Conservation (phyloP, 768 basidiomycete genomes). For the Boletellus sp. region DNA sequence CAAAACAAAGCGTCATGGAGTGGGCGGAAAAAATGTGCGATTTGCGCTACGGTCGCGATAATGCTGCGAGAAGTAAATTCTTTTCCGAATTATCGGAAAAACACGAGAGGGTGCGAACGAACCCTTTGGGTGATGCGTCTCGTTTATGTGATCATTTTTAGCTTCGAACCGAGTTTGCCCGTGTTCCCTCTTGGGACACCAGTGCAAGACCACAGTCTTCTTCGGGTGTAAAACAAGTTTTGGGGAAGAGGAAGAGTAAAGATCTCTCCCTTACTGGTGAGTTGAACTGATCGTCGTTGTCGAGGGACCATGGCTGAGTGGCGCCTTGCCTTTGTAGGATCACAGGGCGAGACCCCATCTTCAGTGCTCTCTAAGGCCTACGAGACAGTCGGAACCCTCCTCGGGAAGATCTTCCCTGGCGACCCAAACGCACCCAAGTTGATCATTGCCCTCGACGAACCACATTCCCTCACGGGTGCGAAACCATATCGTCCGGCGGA, state of each 20-base stretch:
- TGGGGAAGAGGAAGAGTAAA: neutral
- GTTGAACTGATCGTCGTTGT: neutral
- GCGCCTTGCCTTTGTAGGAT: neutral
- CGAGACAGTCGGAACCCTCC: neutral
- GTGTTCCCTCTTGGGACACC: no score
- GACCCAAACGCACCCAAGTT: neutral
- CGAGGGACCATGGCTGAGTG: neutral
- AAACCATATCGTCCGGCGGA: constrained; percentile 3
- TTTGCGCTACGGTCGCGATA: neutral
- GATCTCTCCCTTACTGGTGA: neutral
- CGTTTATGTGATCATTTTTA: no score
- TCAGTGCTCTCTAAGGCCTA: no score
- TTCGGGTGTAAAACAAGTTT: neutral
- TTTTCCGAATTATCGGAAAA: neutral
- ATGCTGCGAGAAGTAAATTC: neutral
- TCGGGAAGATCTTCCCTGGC: neutral
- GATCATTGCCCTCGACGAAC: constrained; percentile 17
- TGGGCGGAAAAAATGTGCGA: neutral
- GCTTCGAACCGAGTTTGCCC: no score
- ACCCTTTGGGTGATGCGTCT: no score
- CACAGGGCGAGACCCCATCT: neutral
- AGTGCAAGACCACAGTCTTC: neutral
- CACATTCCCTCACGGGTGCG: constrained; percentile 1
- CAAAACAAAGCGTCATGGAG: neutral
- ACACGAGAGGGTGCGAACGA: neutral